phyloP scores from a whole-genome alignment of 306 rosid genomes.

The Begonia peltatifolia region DNA sequence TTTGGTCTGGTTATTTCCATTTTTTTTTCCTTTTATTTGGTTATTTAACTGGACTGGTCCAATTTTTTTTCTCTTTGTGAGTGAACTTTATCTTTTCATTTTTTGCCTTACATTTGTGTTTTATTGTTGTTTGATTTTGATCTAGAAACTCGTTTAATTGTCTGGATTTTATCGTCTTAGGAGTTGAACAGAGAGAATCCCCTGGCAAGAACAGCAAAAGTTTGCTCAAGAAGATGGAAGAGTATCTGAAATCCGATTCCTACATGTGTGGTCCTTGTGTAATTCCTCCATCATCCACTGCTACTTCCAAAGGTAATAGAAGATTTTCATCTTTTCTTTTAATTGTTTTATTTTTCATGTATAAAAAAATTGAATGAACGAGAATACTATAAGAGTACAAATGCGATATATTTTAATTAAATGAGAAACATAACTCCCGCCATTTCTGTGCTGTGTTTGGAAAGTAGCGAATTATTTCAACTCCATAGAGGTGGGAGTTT shows the following conservation, averaged over 20 bases:
- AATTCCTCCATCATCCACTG: slow-evolving; percentile 13
- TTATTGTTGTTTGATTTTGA: background rate
- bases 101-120: background rate
- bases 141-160: background rate
- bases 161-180: slow-evolving; percentile 13
- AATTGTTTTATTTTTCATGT: background rate
- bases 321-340: background rate
- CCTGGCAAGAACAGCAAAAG: slow-evolving; percentile 11
- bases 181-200: slow-evolving; percentile 22
- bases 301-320: slow-evolving; percentile 24
- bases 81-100: background rate
- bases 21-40: too few species aligned
- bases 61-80: background rate
- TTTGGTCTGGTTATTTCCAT: too few species aligned
- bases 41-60: background rate
- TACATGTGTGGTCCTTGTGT: slow-evolving; percentile 55
- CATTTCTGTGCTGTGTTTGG: too few species aligned
- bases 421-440: too few species aligned
- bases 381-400: too few species aligned
- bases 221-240: slow-evolving; percentile 22
- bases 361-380: background rate
- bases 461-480: too few species aligned
- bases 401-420: too few species aligned
- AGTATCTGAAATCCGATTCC: slow-evolving; percentile 41
- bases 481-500: too few species aligned